These are phyloP conservation scores for Cladosporium sp. DNA, from an alignment of 2,329 filamentous ascomycete genomes.

Conservation along the genomic window DNA sequence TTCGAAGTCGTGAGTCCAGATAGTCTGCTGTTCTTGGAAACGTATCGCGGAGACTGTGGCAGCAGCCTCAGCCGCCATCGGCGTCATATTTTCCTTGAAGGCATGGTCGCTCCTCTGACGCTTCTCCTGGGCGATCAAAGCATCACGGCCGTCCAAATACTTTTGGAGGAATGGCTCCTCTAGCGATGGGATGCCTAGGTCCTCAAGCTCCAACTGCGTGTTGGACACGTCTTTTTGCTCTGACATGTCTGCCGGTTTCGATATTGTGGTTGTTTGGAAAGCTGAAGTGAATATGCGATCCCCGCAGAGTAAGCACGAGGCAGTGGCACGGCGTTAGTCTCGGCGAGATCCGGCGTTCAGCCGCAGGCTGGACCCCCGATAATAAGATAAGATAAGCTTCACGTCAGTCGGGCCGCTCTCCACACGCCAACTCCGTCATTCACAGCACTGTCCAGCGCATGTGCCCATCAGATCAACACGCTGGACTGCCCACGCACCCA, in stretches of 20 bases:
- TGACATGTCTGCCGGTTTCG: neutral
- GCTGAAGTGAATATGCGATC: neutral
- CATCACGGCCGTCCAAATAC: conserved; percentile 71
- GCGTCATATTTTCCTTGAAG: conserved; percentile 71
- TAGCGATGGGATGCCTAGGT: conserved; percentile 31
- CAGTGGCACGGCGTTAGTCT: too few relatives aligned
- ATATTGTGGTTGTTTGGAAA: neutral
- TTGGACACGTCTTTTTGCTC: neutral
- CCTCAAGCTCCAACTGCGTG: conserved; percentile 19
- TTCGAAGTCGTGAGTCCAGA: conserved; percentile 74
- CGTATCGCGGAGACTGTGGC: conserved; percentile 77
- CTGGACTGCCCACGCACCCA: neutral
- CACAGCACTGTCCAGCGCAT: neutral
- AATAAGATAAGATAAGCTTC: neutral
- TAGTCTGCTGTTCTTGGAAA: conserved; percentile 66
- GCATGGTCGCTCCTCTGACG: conserved; percentile 71
- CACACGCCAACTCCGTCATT: neutral
- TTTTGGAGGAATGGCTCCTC: conserved; percentile 76
- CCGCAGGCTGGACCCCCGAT: neutral
- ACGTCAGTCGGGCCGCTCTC: neutral
- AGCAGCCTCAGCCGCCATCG: conserved; percentile 72
- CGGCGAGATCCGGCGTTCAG: neutral
- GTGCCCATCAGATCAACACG: conserved; percentile 1
- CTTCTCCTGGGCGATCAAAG: conserved; percentile 75
- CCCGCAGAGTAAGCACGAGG: too few relatives aligned